Evolutionary conservation across 1,284 basidiomycete genomes (phyloP).

Genomic region (Agaricales sp.): DNA sequence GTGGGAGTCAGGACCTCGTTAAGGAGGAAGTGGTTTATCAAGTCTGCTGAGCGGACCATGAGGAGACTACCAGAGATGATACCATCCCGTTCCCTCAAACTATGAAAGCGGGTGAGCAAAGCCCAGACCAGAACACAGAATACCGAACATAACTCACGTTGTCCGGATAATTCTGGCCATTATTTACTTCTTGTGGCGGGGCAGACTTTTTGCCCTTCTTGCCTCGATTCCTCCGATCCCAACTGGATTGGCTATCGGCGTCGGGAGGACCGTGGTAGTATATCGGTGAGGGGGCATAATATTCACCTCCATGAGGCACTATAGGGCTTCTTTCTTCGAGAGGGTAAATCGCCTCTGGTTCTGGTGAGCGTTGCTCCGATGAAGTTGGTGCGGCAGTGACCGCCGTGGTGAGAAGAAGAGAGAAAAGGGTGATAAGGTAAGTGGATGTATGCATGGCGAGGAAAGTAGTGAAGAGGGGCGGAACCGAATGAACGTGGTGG

Average conservation of each 20-base stretch:
- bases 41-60: too few species aligned
- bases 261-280: background rate
- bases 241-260: background rate
- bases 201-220: background rate
- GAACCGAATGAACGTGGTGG: background rate
- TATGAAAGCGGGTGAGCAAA: background rate
- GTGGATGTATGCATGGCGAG: background rate
- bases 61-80: background rate
- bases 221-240: background rate
- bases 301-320: background rate
- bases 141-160: background rate
- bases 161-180: background rate
- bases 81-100: background rate
- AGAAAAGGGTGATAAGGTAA: background rate
- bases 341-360: too few species aligned
- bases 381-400: background rate
- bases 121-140: background rate
- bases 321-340: background rate
- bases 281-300: background rate
- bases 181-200: background rate
- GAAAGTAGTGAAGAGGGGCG: background rate
- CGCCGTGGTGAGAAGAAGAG: background rate
- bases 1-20: too few species aligned
- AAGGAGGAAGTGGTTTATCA: too few species aligned
- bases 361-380: too few species aligned